Percentiles rank a stretch among this genome's conserved stretches.
phyloP scores from a whole-genome alignment of 2,329 filamentous ascomycete species.

The Alternaria ethzedia region DNA sequence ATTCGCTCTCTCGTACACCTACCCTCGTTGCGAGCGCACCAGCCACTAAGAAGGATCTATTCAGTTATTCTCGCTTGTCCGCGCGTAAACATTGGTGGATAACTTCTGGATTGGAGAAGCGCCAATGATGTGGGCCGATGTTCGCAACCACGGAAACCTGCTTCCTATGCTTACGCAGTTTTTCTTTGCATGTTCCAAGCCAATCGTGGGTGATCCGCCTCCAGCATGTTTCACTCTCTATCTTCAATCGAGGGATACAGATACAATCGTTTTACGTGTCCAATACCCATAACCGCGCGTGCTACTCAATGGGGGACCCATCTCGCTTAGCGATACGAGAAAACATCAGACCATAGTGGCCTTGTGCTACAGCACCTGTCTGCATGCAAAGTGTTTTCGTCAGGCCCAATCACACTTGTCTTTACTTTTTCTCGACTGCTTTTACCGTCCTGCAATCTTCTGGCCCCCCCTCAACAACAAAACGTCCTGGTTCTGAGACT shows the following conservation, averaged over 20 bases:
- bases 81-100: constrained; percentile 20
- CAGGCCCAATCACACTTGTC: neutral
- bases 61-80: constrained; percentile 18
- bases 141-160: constrained; percentile 1
- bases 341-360: constrained; percentile 13
- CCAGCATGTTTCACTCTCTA: constrained; percentile 4
- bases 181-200: neutral
- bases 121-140: constrained; percentile 23
- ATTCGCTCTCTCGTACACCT: constrained; percentile 8
- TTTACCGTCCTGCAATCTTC: constrained; percentile 9
- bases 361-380: constrained; percentile 11
- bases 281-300: neutral
- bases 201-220: neutral
- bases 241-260: neutral
- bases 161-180: neutral
- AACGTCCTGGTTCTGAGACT: neutral
- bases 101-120: constrained; percentile 23
- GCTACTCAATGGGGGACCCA: neutral
- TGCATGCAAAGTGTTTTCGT: constrained; percentile 10
- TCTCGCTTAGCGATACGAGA: constrained; percentile 9
- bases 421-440: constrained; percentile 20
- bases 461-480: constrained; percentile 4
- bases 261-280: neutral
- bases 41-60: constrained; percentile 1
- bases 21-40: constrained; percentile 15